A percentile compares a stretch with the other conserved stretches of the same genome.
These are phyloP conservation scores for Nectriaceae sp. DNA, from an alignment of 2,329 filamentous ascomycete genomes.

Conservation along the genomic window DNA sequence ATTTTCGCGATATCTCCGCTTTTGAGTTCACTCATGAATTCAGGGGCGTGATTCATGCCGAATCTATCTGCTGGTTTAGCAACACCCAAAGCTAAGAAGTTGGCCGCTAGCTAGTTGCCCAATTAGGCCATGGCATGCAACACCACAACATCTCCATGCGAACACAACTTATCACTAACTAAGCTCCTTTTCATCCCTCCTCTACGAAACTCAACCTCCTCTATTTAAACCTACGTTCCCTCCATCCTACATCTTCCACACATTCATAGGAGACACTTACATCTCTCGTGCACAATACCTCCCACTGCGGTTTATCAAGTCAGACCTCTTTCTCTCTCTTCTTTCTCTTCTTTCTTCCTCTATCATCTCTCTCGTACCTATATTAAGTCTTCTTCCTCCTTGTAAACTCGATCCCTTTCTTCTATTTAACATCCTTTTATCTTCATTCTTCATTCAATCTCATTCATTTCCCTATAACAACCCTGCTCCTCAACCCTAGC, in stretches of 20 bases:
- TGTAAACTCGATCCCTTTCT: background rate
- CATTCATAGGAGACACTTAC: too few relatives aligned
- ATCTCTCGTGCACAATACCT: too few relatives aligned
- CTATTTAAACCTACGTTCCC: background rate
- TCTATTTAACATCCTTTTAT: background rate
- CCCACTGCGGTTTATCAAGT: too few relatives aligned
- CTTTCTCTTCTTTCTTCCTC: background rate
- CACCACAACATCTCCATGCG: constrained; percentile 5
- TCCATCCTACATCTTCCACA: background rate
- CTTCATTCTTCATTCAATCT: background rate
- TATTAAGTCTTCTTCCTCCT: background rate
- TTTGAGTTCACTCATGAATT: too few relatives aligned
- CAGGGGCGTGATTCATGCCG: too few relatives aligned
- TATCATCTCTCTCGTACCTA: background rate
- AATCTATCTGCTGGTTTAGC: too few relatives aligned
- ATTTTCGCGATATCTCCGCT: too few relatives aligned
- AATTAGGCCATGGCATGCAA: background rate
- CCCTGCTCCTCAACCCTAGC: background rate
- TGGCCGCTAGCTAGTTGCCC: background rate
- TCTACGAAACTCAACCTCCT: background rate
- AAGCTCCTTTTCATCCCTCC: background rate
- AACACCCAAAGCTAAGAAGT: too few relatives aligned
- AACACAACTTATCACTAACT: constrained; percentile 10
- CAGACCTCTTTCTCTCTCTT: background rate
- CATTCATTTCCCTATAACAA: background rate